Evolutionary conservation across 2,329 filamentous ascomycete species (phyloP).

Genomic region (Geosmithia flava): DNA sequence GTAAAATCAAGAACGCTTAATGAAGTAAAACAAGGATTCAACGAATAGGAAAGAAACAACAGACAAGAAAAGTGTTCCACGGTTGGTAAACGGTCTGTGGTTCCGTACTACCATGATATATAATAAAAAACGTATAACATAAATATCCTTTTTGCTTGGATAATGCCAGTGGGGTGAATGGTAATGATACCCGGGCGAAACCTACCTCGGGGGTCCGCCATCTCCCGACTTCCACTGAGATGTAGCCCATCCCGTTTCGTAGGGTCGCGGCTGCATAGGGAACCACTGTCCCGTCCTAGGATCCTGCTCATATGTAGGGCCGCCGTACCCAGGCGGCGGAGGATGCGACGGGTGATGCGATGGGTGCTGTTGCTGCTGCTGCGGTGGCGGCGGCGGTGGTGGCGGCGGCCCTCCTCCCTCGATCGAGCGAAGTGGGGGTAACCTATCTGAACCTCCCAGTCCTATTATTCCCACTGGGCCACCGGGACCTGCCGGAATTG

Average conservation of each 20-base stretch:
- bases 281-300: constrained; percentile 22
- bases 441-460: constrained; percentile 19
- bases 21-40: too few relatives aligned
- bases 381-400: constrained; percentile 5
- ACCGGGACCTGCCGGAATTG: constrained; percentile 4
- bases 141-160: too few relatives aligned
- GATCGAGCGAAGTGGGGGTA: constrained; percentile 34
- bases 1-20: not conserved
- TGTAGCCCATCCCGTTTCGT: constrained; percentile 24
- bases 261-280: constrained; percentile 14
- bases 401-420: constrained; percentile 17
- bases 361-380: constrained; percentile 5
- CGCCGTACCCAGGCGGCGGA: not conserved
- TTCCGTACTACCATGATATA: too few relatives aligned
- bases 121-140: too few relatives aligned
- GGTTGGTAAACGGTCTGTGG: too few relatives aligned
- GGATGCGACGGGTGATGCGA: not conserved
- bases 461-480: too few relatives aligned
- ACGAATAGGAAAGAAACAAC: too few relatives aligned
- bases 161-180: too few relatives aligned
- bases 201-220: constrained; percentile 6
- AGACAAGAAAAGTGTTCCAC: too few relatives aligned
- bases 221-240: constrained; percentile 10
- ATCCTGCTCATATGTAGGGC: constrained; percentile 20
- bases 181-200: too few relatives aligned